Conservation (phyloP, 495 filamentous ascomycete species). For the Tuber aestivum region DNA sequence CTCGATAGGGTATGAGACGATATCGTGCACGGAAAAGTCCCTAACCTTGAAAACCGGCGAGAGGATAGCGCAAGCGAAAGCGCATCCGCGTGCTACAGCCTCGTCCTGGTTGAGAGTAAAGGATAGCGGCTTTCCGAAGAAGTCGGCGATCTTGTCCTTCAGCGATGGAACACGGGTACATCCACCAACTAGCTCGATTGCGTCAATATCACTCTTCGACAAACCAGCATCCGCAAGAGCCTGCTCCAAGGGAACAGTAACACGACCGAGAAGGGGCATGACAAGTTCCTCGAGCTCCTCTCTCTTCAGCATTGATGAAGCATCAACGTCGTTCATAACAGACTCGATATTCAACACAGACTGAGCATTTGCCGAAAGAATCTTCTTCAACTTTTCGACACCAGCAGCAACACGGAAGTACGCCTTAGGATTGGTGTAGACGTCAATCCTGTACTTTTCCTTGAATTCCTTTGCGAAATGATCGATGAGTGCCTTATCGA, state of each 20-base stretch:
- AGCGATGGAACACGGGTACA: conserved; percentile 88
- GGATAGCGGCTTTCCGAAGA: conserved; percentile 85
- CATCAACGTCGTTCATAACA: conserved; percentile 96
- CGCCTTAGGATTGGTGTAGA: conserved; percentile 82
- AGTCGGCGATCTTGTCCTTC: conserved; percentile 82
- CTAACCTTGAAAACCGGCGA: conserved; percentile 98
- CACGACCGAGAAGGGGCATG: conserved; percentile 72
- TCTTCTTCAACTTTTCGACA: conserved; percentile 98
- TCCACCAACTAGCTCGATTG: conserved; percentile 89
- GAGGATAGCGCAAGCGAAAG: conserved; percentile 96
- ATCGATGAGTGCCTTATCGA: conserved; percentile 89
- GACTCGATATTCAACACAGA: conserved; percentile 98
- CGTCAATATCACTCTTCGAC: conserved; percentile 83
- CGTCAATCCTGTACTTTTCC: conserved; percentile 85
- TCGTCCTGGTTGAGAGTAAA: conserved; percentile 99
- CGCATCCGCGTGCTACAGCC: conserved; percentile 90
- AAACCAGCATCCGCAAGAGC: conserved; percentile 88
- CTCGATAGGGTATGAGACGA: conserved; percentile 97
- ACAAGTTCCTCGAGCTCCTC: conserved; percentile 90
- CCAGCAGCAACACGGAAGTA: conserved; percentile 76
- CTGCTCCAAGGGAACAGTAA: conserved; percentile 71
- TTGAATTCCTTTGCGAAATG: conserved; percentile 94
- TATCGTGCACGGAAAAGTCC: conserved; percentile 95
- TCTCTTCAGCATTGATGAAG: conserved; percentile 79
- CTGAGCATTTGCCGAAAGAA: conserved; percentile 87